phyloP scores from a whole-genome alignment of 23 red algal genomes.

The Gracilaria domingensis region DNA sequence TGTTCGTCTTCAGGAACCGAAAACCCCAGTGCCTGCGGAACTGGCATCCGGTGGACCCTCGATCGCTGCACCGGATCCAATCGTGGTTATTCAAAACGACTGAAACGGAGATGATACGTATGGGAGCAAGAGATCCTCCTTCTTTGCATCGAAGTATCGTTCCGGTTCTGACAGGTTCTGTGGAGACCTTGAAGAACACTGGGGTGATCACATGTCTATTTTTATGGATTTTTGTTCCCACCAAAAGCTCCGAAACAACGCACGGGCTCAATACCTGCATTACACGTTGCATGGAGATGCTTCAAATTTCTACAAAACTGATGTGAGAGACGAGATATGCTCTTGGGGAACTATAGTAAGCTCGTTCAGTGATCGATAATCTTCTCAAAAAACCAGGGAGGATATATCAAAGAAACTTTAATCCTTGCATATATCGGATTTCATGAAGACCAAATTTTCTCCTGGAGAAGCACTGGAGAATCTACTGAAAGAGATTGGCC shows the following conservation, averaged over 20 bases:
- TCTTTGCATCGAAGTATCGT: slow-evolving; percentile 7
- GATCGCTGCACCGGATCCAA: too few relatives aligned
- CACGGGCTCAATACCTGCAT: not conserved
- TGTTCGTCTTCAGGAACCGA: not conserved
- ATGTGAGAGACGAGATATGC: not conserved
- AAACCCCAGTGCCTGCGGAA: not conserved
- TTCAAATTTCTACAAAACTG: not conserved
- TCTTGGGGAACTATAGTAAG: slow-evolving; percentile 5
- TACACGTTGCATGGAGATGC: slow-evolving; percentile 10
- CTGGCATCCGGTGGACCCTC: not conserved
- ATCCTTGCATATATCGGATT: not conserved
- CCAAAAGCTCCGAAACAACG: not conserved
- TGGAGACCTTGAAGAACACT: slow-evolving; percentile 8
- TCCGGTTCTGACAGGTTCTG: not conserved
- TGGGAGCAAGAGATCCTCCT: not conserved
- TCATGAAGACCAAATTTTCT: not conserved
- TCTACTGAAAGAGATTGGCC: slow-evolving; percentile 2
- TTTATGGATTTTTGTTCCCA: not conserved
- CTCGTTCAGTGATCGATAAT: slow-evolving; percentile 8
- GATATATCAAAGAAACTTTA: slow-evolving; percentile 8
- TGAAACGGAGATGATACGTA: not conserved
- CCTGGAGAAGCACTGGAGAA: not conserved
- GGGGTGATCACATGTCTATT: not conserved
- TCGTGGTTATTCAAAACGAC: not conserved
- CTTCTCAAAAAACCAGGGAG: not conserved